Base-by-base conservation (phyloP, 1,284 basidiomycete species). In the Puccinia triticina region DNA sequence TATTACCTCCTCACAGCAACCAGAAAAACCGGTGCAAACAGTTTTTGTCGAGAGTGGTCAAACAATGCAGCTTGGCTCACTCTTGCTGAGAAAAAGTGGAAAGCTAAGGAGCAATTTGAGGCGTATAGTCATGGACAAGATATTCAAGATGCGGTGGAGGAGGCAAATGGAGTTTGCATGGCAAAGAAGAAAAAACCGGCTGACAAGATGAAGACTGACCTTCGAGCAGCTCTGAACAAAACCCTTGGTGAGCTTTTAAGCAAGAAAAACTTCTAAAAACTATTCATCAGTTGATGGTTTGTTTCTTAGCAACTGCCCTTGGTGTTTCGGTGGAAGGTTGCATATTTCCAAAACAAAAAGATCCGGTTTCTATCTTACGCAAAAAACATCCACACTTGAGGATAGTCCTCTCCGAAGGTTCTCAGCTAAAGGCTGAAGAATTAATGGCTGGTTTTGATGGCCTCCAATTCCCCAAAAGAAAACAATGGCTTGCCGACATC, bases 41-140 rank as follows among this genome's bases (percentile, higher is more conserved):
- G 64, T 29, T 67, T 67, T 46, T 67, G 64, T 43, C 37, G 40
- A 67, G 37, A 67, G n/a, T 67, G 34, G 40, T 40, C 64, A 2
- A 67, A 46, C 29, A 34, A 67, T n/a, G n/a, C n/a, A n/a, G n/a
- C n/a, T n/a, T n/a, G n/a, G n/a, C n/a, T n/a, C n/a, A n/a, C n/a
- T n/a, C n/a, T 23, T 26, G 8, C 14, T 34, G 7, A 40, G 64
- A 34, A 32, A 40, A 18, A n/a, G 16, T 67, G 64, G 64, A 46
- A 37, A 21, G 64, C 64, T 18, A 67, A 67, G 23, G 64, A 67
- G 16, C 37, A 37, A 40, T 67, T 67, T 40, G 64, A 67, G 40
- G 64, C 40, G 5, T 67, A 67, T 34, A 67, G 64, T 26, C 34
- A 67, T 7, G 29, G 32, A 67, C 10, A n/a, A 59, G 64, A 37